Percentiles rank a stretch among this genome's conserved stretches.
Evolutionary conservation across 352 stramenopile species (phyloP).

Genomic region (Thalassiosira mediterranea): DNA sequence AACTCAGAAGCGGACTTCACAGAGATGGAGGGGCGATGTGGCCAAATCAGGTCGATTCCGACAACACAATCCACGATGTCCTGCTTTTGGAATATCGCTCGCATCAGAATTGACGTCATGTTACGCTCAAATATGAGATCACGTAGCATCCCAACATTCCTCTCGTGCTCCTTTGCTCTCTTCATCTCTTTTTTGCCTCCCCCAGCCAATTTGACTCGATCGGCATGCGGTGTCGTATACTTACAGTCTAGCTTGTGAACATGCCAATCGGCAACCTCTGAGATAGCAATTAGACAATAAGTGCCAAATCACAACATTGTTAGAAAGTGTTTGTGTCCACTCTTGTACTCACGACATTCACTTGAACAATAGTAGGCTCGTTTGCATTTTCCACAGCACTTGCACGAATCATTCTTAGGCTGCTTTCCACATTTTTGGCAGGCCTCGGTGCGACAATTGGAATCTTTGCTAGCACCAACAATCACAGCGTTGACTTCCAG

Average conservation of each 20-base stretch:
- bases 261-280: constrained; percentile 1
- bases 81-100: background rate
- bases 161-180: background rate
- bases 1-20: background rate
- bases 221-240: background rate
- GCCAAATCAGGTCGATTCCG: background rate
- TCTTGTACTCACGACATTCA: background rate
- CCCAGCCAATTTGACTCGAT: background rate
- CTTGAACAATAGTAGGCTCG: background rate
- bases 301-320: background rate
- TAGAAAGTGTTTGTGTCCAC: background rate
- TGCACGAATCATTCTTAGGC: background rate
- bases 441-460: too few relatives aligned
- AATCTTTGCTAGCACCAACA: too few relatives aligned
- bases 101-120: background rate
- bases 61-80: background rate
- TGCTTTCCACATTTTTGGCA: too few relatives aligned
- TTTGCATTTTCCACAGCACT: background rate
- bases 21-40: background rate
- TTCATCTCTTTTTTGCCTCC: background rate
- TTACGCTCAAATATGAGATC: background rate
- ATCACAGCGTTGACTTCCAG: too few relatives aligned
- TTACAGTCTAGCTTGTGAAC: background rate
- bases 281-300: background rate
- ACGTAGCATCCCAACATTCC: background rate